A percentile compares a stretch with the other conserved stretches of the same genome.
Evolutionary conservation across 2,329 filamentous ascomycete species (phyloP).

Genomic region (Grosmannia serpens): DNA sequence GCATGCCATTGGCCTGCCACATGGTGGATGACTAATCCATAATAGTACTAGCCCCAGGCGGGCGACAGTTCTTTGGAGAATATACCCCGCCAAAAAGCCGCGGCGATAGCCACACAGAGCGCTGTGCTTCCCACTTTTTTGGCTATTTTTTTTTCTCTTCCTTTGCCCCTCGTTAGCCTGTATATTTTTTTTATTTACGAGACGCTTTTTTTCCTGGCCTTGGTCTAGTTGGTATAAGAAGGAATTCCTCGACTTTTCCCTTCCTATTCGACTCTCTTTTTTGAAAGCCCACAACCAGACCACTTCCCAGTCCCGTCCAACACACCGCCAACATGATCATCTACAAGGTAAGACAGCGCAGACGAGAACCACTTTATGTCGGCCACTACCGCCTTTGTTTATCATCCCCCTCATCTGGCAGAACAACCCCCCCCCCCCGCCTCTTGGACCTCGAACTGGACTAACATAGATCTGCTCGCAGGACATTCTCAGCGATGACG

Average conservation of each 20-base stretch:
- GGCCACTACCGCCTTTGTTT: not conserved
- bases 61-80: not conserved
- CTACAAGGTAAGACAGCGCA: conserved; percentile 45
- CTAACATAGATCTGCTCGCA: conserved; percentile 25
- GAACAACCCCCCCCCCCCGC: no score
- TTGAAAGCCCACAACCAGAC: not conserved
- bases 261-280: conserved; percentile 8
- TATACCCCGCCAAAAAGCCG: not conserved
- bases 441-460: not conserved
- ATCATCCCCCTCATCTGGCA: not conserved
- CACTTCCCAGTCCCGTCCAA: conserved; percentile 9
- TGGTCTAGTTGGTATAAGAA: not conserved
- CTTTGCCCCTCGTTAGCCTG: conserved; percentile 1
- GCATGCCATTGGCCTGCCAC: no score
- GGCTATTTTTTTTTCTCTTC: not conserved
- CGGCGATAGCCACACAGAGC: not conserved
- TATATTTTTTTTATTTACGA: not conserved
- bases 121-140: not conserved
- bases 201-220: not conserved
- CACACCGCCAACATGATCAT: conserved; percentile 57
- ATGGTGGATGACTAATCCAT: no score
- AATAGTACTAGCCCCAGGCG: no score
- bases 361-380: not conserved
- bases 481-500: conserved; percentile 84
- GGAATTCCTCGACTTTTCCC: conserved; percentile 2